Evolutionary conservation across 306 rosid species (phyloP), one percentile per base, ranked within the genome.

Genomic region (Fragaria vesca): DNA sequence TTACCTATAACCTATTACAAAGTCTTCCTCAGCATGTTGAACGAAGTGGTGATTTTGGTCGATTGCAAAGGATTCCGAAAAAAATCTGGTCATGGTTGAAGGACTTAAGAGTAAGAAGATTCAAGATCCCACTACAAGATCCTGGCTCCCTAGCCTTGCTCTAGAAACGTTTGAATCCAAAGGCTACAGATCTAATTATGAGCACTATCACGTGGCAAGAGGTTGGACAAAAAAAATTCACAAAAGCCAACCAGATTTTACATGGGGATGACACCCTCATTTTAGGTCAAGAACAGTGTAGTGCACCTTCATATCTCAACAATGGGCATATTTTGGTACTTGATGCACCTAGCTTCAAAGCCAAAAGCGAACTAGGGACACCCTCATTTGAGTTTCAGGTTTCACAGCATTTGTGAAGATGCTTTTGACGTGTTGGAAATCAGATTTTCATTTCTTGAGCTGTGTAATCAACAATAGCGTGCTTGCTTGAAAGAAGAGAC

Each of bases 401-500:
- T 51, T 18, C 57, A 51, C 6, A 16, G 55, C n/a, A 40, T 50
- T 4, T 15, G n/a, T 50, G n/a, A 16, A 17, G 2, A 50, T 50
- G 54, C 4, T 4, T 50, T 50, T 40, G 55, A 47, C 8, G 20
- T 50, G 16, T n/a, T 16, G 55, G 55, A 50, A 48, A 38, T 83
- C 43, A 12, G 85, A 74, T 78, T 76, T 69, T 96, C 96, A 88
- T 60, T 87, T 81, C 50, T 72, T 73, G 42, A 74, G 81, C 65
- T 74, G 47, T 46, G 78, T 87, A 18, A 90, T 50, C 43, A 85
- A 0, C 70, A 87, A 52, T 7, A 91, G 26, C 17, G 95, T 34
- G 70, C 45, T 76, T 1, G 83, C 75, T 84, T 91, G 97, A 73
- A 87, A 87, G 18, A 79, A 48, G 65, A 93, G 28, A 40, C 96